phyloP scores from a whole-genome alignment of 257 asterid species.

The Solanum gandarillasii region DNA sequence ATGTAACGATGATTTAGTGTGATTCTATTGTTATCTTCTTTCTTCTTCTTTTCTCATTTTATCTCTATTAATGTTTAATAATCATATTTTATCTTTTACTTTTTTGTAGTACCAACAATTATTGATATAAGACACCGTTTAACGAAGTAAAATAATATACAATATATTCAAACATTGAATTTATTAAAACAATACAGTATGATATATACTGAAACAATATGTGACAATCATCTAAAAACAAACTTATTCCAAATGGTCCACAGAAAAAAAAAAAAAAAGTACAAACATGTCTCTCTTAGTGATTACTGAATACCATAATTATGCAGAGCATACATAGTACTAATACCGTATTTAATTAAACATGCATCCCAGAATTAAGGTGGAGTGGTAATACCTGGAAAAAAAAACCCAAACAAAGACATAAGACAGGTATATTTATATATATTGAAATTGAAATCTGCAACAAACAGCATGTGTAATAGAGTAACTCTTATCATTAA shows the following conservation, averaged over 20 bases:
- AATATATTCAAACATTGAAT: no score
- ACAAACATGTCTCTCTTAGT: background rate
- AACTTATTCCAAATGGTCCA: background rate
- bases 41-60: no score
- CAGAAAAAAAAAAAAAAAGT: background rate
- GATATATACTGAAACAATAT: background rate
- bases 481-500: no score
- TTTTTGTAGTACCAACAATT: background rate
- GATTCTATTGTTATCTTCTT: background rate
- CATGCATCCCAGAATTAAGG: background rate
- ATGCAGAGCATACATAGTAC: background rate
- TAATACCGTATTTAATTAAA: background rate
- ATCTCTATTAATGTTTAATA: background rate
- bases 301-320: background rate
- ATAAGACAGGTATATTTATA: background rate
- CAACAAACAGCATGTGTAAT: background rate
- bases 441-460: background rate
- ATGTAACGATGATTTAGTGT: no score
- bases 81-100: background rate
- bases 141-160: no score
- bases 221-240: accelerated
- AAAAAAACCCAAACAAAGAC: background rate
- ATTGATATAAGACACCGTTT: background rate
- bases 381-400: background rate
- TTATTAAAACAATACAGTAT: no score